Evolutionary conservation across 768 basidiomycete genomes (phyloP).

Genomic region (Lentinula aciculospora): DNA sequence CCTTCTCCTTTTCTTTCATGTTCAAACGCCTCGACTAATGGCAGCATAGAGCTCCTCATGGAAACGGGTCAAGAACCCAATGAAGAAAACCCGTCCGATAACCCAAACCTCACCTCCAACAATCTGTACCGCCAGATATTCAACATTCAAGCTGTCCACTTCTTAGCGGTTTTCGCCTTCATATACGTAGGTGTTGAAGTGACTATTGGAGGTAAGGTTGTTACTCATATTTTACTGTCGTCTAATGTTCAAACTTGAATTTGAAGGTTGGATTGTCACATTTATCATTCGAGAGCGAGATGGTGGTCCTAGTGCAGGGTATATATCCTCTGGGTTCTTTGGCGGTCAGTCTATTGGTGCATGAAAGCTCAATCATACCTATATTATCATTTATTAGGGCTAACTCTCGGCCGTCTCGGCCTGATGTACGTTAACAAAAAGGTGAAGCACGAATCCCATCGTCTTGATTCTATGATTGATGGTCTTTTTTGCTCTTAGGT

Average conservation of each 20-base stretch:
- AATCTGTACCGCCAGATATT: conserved; percentile 30
- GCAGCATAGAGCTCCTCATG: conserved; percentile 19
- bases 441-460: too few species aligned
- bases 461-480: too few species aligned
- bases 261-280: conserved; percentile 38
- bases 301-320: conserved; percentile 31
- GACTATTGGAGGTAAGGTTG: conserved; percentile 30
- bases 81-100: conserved; percentile 21
- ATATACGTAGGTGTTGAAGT: conserved; percentile 40
- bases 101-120: conserved; percentile 16
- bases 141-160: conserved; percentile 26
- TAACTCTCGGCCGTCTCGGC: conserved; percentile 47
- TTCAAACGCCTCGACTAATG: not conserved
- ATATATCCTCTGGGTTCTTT: conserved; percentile 30
- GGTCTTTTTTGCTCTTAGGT: conserved; percentile 18
- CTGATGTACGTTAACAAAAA: conserved; percentile 45
- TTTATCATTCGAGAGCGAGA: conserved; percentile 32
- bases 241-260: too few species aligned
- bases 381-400: conserved; percentile 18
- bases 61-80: conserved; percentile 20
- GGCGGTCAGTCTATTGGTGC: not conserved
- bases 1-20: not conserved
- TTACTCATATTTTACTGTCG: too few species aligned
- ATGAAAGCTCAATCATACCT: not conserved
- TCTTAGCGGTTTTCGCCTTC: conserved; percentile 30